Evolutionary conservation across 2,329 filamentous ascomycete genomes (phyloP), one percentile per base, ranked within the genome.

Genomic region (Alternaria incomplexa): DNA sequence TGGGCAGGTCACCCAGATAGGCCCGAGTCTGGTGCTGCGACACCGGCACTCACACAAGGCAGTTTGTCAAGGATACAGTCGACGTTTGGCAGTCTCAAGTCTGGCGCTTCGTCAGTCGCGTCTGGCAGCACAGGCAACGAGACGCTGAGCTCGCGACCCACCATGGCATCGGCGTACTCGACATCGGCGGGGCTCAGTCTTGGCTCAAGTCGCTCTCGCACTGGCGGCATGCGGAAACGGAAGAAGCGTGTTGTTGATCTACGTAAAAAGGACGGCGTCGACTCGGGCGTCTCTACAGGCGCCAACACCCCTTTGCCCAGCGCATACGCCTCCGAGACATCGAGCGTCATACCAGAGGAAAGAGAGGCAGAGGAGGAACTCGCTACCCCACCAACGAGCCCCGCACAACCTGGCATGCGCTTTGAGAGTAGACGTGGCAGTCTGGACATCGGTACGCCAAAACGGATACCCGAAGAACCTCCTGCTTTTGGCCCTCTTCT

Each of bases 171-270:
- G 76, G 62, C 70, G 13, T 84, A 86, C 63, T 90, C 91, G 0
- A 85, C 87, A 30, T 80, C 83, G 40, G 84, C 86, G 6, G 89
- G 89, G 1, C 80, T 91, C n/a, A 86, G 87, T 13, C 83, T 93
- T 9, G 89, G 89, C 20, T 84, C 87, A 4, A 85, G 85, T 56
- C 83, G 87, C 51, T 82, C 86, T 46, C 87, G 91, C 67, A 82
- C 89, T 4, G 86, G 88, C 64, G 84, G 85, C 22, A 85, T 88
- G 32, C 88, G 91, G 57, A 95, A 92, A 82, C 92, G 92, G 84
- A 96, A 95, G 86, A 93, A 88, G 62, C 86, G 93, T 20, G 90
- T 96, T 13, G 91, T 96, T 63, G 93, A 96, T 73, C 83, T 96
- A 13, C 87, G 93, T n/a, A 88, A 86, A 64, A 84, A 87, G 65